phyloP scores from a whole-genome alignment of 2,329 filamentous ascomycete genomes.

The Bertia moriformis region DNA sequence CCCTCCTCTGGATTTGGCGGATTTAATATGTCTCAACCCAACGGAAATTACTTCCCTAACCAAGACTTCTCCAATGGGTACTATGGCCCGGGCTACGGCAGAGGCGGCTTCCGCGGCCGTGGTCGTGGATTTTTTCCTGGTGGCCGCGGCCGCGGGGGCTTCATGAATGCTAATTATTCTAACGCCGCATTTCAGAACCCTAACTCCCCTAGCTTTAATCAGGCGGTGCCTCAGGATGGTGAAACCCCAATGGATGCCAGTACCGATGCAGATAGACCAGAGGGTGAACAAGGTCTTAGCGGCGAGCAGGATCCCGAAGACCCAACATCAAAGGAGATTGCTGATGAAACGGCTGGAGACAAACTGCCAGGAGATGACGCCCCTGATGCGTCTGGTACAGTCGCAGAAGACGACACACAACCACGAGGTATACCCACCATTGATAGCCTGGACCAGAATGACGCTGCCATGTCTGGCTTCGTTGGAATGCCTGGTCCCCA shows the following conservation, averaged over 20 bases:
- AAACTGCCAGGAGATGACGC: not conserved
- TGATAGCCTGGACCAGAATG: not conserved
- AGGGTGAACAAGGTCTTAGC: not conserved
- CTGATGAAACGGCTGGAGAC: not conserved
- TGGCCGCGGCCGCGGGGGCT: not conserved
- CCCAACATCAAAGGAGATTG: not conserved
- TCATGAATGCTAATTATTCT: not conserved
- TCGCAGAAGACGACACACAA: not conserved
- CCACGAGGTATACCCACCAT: not conserved
- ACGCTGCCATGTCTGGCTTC: not conserved
- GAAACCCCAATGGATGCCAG: too few relatives aligned
- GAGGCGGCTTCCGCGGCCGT: slow-evolving; percentile 22
- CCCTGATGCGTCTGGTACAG: not conserved
- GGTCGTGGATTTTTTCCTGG: slow-evolving; percentile 14
- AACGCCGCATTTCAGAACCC: not conserved
- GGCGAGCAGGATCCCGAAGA: not conserved
- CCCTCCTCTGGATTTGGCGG: slow-evolving; percentile 22
- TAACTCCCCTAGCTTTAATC: slow-evolving; percentile 1
- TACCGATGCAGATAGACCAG: not conserved
- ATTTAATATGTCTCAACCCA: slow-evolving; percentile 32
- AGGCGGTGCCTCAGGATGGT: not conserved
- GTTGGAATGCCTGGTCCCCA: not conserved
- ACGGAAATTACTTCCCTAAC: slow-evolving; percentile 43
- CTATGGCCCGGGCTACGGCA: slow-evolving; percentile 20
- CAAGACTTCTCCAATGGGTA: slow-evolving; percentile 42